phyloP scores from a whole-genome alignment of 306 rosid genomes.

The Glycyrrhiza uralensis region DNA sequence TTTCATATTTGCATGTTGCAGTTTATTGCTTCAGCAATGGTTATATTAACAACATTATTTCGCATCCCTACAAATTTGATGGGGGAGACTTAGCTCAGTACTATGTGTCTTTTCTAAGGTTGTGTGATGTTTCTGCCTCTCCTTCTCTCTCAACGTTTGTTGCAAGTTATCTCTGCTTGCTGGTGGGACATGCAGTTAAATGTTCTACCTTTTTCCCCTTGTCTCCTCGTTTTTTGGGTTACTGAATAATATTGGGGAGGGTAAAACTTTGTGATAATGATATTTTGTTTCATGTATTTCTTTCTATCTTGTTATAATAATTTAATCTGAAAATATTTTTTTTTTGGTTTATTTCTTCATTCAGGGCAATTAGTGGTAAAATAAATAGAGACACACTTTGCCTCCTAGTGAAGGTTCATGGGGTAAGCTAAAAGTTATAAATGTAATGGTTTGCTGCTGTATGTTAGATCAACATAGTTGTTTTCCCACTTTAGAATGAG shows the following conservation, averaged over 20 bases:
- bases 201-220: not conserved
- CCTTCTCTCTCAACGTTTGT: not conserved
- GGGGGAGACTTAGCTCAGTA: slow-evolving; percentile 72
- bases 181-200: not conserved
- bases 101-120: slow-evolving; percentile 84
- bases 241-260: not conserved
- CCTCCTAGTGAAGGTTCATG: slow-evolving; percentile 73
- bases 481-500: slow-evolving; percentile 9
- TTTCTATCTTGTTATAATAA: slow-evolving; percentile 2
- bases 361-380: slow-evolving; percentile 78
- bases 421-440: slow-evolving; percentile 50
- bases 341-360: slow-evolving; percentile 23
- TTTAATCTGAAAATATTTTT: not conserved
- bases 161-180: slow-evolving; percentile 22
- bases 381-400: slow-evolving; percentile 68
- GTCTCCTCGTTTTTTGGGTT: not conserved
- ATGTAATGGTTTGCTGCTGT: not conserved
- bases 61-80: slow-evolving; percentile 52
- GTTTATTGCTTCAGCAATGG: slow-evolving; percentile 86
- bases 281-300: not conserved
- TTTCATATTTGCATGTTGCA: slow-evolving; percentile 46
- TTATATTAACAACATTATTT: slow-evolving; percentile 67
- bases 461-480: slow-evolving; percentile 5
- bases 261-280: slow-evolving; percentile 4
- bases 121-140: slow-evolving; percentile 22